Evolutionary conservation across 495 filamentous ascomycete species (phyloP).

Genomic region (Hypoxylon lienhwacheense): DNA sequence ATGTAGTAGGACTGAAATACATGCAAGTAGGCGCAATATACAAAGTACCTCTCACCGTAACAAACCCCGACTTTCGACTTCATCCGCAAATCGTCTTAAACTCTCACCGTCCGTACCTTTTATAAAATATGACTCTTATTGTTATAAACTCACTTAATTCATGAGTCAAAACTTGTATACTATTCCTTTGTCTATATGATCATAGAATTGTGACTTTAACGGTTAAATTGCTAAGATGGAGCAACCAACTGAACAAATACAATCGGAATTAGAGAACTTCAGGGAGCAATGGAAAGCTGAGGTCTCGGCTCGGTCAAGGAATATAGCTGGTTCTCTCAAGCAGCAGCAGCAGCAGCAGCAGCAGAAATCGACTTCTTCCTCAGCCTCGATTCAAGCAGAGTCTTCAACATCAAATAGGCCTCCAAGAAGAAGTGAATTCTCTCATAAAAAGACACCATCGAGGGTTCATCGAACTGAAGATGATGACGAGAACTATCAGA

Average conservation of each 20-base stretch:
- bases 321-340: slow-evolving; percentile 9
- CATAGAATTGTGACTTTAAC: slow-evolving; percentile 6
- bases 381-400: slow-evolving; percentile 9
- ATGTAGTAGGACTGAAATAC: too few species aligned
- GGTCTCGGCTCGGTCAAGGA: slow-evolving; percentile 59
- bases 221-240: slow-evolving; percentile 15
- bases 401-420: slow-evolving; percentile 33
- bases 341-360: slow-evolving; percentile 7
- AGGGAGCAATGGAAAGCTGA: slow-evolving; percentile 82
- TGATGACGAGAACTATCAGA: slow-evolving; percentile 47
- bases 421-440: slow-evolving; percentile 30
- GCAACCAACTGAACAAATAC: slow-evolving; percentile 40
- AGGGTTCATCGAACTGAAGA: slow-evolving; percentile 33
- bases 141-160: too few species aligned
- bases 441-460: slow-evolving; percentile 24
- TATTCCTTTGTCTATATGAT: background rate
- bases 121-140: too few species aligned
- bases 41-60: slow-evolving; percentile 2
- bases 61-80: background rate
- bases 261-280: slow-evolving; percentile 78
- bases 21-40: too few species aligned
- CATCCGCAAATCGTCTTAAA: background rate
- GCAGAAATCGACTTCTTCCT: too few species aligned
- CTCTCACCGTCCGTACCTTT: background rate
- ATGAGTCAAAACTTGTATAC: too few species aligned